Conservation (phyloP, 1,284 basidiomycete genomes). For the Athelia sp. region DNA sequence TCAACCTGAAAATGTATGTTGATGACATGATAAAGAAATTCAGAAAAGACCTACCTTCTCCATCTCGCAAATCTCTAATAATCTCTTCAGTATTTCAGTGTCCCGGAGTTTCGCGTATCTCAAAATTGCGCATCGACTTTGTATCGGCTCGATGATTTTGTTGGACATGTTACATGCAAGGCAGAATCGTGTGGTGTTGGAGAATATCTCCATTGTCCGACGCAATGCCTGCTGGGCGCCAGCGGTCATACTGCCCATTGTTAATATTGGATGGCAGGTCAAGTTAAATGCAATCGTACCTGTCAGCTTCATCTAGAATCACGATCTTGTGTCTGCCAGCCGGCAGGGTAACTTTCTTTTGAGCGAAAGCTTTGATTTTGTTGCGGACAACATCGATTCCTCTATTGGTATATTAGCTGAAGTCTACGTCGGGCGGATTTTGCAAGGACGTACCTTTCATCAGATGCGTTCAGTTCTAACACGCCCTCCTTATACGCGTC, state of each 20-base stretch:
- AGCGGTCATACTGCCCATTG: conserved; percentile 87
- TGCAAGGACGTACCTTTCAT: conserved; percentile 66
- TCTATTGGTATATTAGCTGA: conserved; percentile 39
- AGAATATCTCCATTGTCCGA: conserved; percentile 99
- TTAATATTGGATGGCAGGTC: conserved; percentile 9
- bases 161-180: conserved; percentile 99
- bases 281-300: conserved; percentile 37
- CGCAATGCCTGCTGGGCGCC: conserved; percentile 98
- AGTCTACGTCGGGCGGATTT: neutral
- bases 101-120: conserved; percentile 90
- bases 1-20: conserved; percentile 59
- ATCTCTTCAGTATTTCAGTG: conserved; percentile 84
- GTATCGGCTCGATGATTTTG: conserved; percentile 99
- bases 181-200: conserved; percentile 97
- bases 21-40: conserved; percentile 1
- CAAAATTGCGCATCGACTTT: conserved; percentile 95
- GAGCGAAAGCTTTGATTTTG: conserved; percentile 98
- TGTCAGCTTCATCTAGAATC: conserved; percentile 98
- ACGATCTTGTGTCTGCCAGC: conserved; percentile 97
- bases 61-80: conserved; percentile 90
- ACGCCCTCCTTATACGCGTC: conserved; percentile 99
- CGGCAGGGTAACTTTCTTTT: conserved; percentile 97
- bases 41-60: conserved; percentile 66
- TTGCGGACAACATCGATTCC: conserved; percentile 99
- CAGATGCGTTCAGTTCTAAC: conserved; percentile 95